phyloP scores from a whole-genome alignment of 116 monocot genomes.

The Dioscorea cayenensis region DNA sequence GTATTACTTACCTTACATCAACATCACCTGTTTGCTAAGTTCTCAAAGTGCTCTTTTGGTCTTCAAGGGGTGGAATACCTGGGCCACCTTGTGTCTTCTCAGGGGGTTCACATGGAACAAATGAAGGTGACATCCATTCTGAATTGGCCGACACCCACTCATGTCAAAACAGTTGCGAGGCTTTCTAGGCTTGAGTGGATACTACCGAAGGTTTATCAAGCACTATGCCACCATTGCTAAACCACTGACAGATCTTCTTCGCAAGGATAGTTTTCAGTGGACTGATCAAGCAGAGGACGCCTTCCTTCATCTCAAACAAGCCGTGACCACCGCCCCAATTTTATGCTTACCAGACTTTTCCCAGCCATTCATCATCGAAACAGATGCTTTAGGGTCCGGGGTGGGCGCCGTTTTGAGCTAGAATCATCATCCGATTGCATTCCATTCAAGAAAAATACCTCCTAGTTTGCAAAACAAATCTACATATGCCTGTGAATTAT shows the following conservation, averaged over 20 bases:
- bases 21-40: background rate
- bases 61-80: background rate
- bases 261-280: background rate
- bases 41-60: background rate
- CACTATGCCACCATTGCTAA: background rate
- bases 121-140: background rate
- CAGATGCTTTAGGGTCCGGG: too few relatives aligned
- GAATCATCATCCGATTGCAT: too few relatives aligned
- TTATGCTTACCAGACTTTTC: background rate
- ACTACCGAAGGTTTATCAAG: too few relatives aligned
- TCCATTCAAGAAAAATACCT: too few relatives aligned
- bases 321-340: background rate
- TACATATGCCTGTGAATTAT: too few relatives aligned
- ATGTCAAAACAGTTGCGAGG: background rate
- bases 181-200: conserved; percentile 5
- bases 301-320: background rate
- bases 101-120: background rate
- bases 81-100: background rate
- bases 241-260: background rate
- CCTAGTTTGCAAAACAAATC: too few relatives aligned
- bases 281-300: background rate
- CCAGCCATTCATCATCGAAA: background rate
- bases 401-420: too few relatives aligned
- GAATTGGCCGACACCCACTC: background rate
- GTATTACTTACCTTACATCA: background rate